Evolutionary conservation across 495 filamentous ascomycete species (phyloP).

Genomic region (Penicillium paradoxum): DNA sequence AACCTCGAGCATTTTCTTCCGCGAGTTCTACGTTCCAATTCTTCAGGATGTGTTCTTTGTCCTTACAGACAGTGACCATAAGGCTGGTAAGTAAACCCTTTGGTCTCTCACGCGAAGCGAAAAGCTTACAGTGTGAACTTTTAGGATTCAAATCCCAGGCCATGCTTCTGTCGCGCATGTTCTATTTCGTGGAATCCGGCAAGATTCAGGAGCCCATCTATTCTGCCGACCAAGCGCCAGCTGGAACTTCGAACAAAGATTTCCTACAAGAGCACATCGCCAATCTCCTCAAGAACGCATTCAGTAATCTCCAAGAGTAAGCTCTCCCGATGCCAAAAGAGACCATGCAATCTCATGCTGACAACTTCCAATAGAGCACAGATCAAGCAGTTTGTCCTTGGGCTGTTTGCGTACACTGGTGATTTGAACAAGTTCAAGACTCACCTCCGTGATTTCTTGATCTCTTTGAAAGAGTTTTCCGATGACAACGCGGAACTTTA

Average conservation of each 20-base stretch:
- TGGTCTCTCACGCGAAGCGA: not conserved
- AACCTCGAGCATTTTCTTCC: slow-evolving; percentile 92
- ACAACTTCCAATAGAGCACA: slow-evolving; percentile 56
- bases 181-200: slow-evolving; percentile 78
- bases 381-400: slow-evolving; percentile 83
- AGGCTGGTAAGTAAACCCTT: slow-evolving; percentile 59
- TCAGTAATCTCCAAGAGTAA: slow-evolving; percentile 88
- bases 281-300: slow-evolving; percentile 81
- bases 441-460: slow-evolving; percentile 91
- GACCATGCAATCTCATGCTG: slow-evolving; percentile 22
- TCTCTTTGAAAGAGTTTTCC: slow-evolving; percentile 90
- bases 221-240: slow-evolving; percentile 67
- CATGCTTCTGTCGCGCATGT: slow-evolving; percentile 88
- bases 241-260: slow-evolving; percentile 81
- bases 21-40: slow-evolving; percentile 90
- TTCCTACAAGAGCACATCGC: slow-evolving; percentile 84
- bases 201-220: slow-evolving; percentile 93
- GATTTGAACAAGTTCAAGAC: slow-evolving; percentile 88
- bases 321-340: slow-evolving; percentile 27
- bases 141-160: slow-evolving; percentile 92
- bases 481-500: slow-evolving; percentile 86
- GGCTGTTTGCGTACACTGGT: slow-evolving; percentile 74
- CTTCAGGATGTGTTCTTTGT: slow-evolving; percentile 99
- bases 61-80: slow-evolving; percentile 94
- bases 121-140: slow-evolving; percentile 5